These are phyloP conservation scores for Pythium sp. DNA, from an alignment of 352 stramenopile species.

Conservation along the genomic window DNA sequence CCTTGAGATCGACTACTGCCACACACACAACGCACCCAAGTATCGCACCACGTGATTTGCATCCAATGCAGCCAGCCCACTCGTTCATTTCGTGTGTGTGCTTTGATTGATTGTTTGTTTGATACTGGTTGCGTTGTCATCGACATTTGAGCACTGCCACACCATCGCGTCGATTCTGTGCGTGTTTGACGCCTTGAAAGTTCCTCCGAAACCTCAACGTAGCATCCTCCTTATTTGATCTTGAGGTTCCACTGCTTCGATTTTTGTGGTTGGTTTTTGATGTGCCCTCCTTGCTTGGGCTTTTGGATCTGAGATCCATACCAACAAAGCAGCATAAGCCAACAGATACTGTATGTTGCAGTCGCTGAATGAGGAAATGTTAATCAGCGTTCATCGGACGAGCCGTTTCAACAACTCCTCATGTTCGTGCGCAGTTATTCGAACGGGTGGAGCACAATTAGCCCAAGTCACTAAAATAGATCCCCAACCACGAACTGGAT, in stretches of 20 bases:
- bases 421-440: neutral
- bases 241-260: constrained; percentile 4
- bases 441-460: neutral
- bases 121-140: neutral
- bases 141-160: neutral
- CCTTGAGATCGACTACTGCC: neutral
- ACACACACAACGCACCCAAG: neutral
- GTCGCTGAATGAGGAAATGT: neutral
- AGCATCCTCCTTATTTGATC: neutral
- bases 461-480: neutral
- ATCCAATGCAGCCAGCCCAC: neutral
- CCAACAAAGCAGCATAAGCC: neutral
- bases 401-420: neutral
- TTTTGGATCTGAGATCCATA: constrained; percentile 2
- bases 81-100: neutral
- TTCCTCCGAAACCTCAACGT: neutral
- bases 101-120: neutral
- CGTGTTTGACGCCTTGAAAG: neutral
- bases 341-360: neutral
- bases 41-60: neutral
- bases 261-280: neutral
- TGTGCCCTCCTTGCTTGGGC: neutral
- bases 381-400: neutral
- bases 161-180: neutral
- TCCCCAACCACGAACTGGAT: neutral